phyloP scores from a whole-genome alignment of 306 rosid genomes.

The Acacia acuminata region DNA sequence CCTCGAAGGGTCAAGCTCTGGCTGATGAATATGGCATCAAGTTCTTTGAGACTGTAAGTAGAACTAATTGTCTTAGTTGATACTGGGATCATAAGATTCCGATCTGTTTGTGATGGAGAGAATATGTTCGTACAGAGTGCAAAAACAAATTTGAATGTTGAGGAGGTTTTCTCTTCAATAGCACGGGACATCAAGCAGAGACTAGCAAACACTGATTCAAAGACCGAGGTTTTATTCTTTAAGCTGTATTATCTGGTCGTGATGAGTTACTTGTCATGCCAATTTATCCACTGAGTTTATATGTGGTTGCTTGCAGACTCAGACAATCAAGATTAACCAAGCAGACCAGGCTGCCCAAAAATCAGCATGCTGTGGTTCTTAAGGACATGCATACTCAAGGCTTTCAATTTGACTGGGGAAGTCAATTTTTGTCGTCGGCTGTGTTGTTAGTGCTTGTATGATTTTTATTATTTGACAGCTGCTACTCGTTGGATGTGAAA shows the following conservation, averaged over 20 bases:
- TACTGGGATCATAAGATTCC: slow-evolving; percentile 7
- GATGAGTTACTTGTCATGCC: background rate
- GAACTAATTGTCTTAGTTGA: slow-evolving; percentile 18
- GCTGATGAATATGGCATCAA: slow-evolving; percentile 85
- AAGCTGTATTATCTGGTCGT: slow-evolving; percentile 11
- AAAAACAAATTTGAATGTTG: slow-evolving; percentile 82
- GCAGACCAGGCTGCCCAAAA: slow-evolving; percentile 65
- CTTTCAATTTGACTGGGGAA: slow-evolving; percentile 40
- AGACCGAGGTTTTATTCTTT: slow-evolving; percentile 59
- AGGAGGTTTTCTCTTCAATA: slow-evolving; percentile 84
- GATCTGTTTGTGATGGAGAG: slow-evolving; percentile 28
- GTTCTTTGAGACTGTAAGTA: slow-evolving; percentile 83
- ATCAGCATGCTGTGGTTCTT: slow-evolving; percentile 78
- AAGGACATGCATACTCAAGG: slow-evolving; percentile 32
- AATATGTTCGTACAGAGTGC: slow-evolving; percentile 64
- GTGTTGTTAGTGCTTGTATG: slow-evolving; percentile 50
- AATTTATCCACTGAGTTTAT: background rate
- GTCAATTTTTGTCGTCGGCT: slow-evolving; percentile 52
- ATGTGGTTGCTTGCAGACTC: slow-evolving; percentile 57
- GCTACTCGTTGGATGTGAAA: slow-evolving; percentile 51
- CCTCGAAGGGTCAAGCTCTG: slow-evolving; percentile 85
- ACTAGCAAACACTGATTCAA: slow-evolving; percentile 80
- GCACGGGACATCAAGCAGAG: slow-evolving; percentile 87
- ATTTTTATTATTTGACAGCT: slow-evolving; percentile 36
- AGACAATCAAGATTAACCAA: slow-evolving; percentile 74